Evolutionary conservation across 2,329 filamentous ascomycete genomes (phyloP), one percentile per base, ranked within the genome.

Genomic region (Ceratocystis colombiana): DNA sequence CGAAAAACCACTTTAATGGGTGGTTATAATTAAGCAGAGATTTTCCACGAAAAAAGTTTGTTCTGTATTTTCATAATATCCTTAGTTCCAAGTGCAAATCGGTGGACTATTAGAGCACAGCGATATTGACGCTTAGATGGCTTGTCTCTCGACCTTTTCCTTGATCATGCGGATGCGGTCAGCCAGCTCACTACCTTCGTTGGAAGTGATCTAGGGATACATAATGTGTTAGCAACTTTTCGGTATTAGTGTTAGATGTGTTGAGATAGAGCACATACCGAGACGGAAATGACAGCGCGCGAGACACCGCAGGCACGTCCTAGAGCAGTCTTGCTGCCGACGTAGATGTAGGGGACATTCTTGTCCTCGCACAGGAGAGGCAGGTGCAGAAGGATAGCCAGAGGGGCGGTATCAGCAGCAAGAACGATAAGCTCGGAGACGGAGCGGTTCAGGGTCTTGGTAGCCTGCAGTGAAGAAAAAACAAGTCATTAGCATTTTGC

Each of bases 101-200:
- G 22, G 53, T 25, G 22, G 22, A 12, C 22, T n/a, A 20, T 25
- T 53, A 6, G 48, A 8, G 22, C 48, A 25, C 22, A 12, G 48
- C 17, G 5, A 2, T 25, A 53, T 25, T 41, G 37, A 25, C n/a
- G 53, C 57, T 84, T 87, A 96, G 79, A 96, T 96, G 81, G 93
- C 91, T 71, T 96, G 83, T 72, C 92, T 85, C 83, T 97, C 93
- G 66, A 97, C 89, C 85, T 96, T 95, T 78, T 95, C 89, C 82
- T 93, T 95, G 74, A 96, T 82, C 70, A 86, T 82, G 72, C 88
- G 84, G 77, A 97, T 96, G 82, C 95, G 90, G 73, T 84, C 84
- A 77, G 87, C 89, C 68, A 97, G 82, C 77, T 96, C 92, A 73
- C 85, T 89, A 48, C 88, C 88, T 79, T 96, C 90, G 82, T 96